Evolutionary conservation across 1,139 yeast species (phyloP).

Genomic region (Saccharomyces hybrid): DNA sequence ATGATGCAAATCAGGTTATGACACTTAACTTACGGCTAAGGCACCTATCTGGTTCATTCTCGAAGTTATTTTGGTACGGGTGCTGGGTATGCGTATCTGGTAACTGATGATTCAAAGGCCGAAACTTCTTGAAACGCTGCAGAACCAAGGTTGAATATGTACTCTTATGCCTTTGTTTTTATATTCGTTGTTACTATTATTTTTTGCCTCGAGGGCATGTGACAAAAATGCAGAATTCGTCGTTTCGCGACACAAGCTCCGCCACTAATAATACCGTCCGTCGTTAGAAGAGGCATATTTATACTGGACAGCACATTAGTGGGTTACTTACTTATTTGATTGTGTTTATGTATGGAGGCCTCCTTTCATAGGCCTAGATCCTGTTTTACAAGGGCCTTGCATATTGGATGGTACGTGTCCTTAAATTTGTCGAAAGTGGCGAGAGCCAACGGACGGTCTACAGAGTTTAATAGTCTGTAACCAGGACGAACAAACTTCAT

Average conservation of each 20-base stretch:
- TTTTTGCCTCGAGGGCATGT: not conserved
- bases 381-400: constrained; percentile 68
- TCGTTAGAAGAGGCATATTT: not conserved
- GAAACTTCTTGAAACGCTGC: not conserved
- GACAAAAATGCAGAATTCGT: not conserved
- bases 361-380: constrained; percentile 40
- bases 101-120: not conserved
- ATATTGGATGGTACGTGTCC: constrained; percentile 72
- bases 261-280: not conserved
- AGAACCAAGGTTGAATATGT: not conserved
- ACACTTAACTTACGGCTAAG: constrained; percentile 14
- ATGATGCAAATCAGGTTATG: not conserved
- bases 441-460: constrained; percentile 59
- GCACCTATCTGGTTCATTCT: constrained; percentile 27
- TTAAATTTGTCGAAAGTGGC: constrained; percentile 54
- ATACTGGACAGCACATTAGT: not conserved
- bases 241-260: not conserved
- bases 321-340: not conserved
- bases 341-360: not conserved
- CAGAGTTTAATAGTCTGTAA: constrained; percentile 53
- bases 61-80: constrained; percentile 1
- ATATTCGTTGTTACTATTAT: not conserved
- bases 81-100: not conserved
- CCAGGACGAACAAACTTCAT: constrained; percentile 94
- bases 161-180: not conserved